These are phyloP conservation scores for Gloeopeniophorella convolvens DNA, from an alignment of 768 basidiomycete species.

Conservation along the genomic window DNA sequence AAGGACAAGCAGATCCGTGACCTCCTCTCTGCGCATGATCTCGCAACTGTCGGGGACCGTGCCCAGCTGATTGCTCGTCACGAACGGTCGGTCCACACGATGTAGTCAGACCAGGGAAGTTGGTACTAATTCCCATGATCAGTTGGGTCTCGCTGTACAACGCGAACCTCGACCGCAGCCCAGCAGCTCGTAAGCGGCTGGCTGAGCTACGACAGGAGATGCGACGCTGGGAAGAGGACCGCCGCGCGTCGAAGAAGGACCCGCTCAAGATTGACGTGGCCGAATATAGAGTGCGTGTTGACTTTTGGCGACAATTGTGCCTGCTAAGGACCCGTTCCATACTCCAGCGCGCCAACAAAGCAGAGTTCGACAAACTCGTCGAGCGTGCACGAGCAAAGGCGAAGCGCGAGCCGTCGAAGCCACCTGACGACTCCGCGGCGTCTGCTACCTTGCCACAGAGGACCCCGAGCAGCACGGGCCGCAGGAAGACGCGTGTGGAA, in stretches of 20 bases:
- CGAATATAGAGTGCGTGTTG: slow-evolving; percentile 12
- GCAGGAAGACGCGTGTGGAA: too few species aligned
- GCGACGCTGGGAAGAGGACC: slow-evolving; percentile 23
- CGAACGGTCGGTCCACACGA: slow-evolving; percentile 21
- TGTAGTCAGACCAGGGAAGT: too few species aligned
- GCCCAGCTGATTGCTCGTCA: slow-evolving; percentile 23
- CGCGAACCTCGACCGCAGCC: slow-evolving; percentile 24
- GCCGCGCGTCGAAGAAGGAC: slow-evolving; percentile 2
- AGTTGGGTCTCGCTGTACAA: slow-evolving; percentile 26
- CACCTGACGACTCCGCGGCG: not conserved
- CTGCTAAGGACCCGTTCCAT: not conserved
- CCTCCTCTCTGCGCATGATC: slow-evolving; percentile 20
- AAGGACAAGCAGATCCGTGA: slow-evolving; percentile 22
- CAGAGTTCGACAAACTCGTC: slow-evolving; percentile 18
- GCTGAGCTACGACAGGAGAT: slow-evolving; percentile 20
- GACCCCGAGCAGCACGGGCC: too few species aligned
- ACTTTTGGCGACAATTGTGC: not conserved
- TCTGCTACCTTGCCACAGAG: too few species aligned
- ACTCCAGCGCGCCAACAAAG: slow-evolving; percentile 19
- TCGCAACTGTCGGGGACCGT: slow-evolving; percentile 23
- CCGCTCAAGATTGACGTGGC: slow-evolving; percentile 8
- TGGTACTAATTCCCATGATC: not conserved
- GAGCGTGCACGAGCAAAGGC: slow-evolving; percentile 5
- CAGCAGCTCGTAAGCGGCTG: slow-evolving; percentile 8
- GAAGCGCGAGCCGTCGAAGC: not conserved